These are phyloP conservation scores for Themeda triandra DNA, from an alignment of 176 grass and related monocot species.

Conservation along the genomic window DNA sequence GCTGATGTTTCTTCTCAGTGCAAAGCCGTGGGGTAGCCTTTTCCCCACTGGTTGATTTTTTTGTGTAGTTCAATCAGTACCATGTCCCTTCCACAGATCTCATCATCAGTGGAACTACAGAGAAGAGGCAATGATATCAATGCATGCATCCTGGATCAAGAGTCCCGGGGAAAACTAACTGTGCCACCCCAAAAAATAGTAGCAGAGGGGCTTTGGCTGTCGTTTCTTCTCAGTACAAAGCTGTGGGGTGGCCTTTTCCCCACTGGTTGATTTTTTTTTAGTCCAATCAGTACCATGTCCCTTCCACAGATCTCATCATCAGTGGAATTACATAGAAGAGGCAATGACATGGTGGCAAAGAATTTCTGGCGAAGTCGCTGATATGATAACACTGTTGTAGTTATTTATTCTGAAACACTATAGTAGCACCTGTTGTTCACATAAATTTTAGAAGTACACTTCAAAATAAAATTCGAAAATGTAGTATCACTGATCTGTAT, in stretches of 20 bases:
- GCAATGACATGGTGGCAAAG: not conserved
- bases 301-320: not conserved
- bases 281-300: not conserved
- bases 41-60: not conserved
- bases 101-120: not conserved
- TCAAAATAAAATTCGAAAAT: constrained; percentile 6
- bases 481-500: not conserved
- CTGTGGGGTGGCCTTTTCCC: too few species aligned
- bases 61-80: not conserved
- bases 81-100: not conserved
- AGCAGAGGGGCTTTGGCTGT: too few species aligned
- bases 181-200: too few species aligned
- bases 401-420: not conserved
- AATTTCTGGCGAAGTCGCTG: not conserved
- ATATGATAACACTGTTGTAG: too few species aligned
- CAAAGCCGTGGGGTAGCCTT: not conserved
- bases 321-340: not conserved
- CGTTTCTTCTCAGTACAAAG: too few species aligned
- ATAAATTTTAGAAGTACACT: not conserved
- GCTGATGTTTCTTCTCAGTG: not conserved
- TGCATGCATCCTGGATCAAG: not conserved
- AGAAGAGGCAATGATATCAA: not conserved
- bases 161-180: too few species aligned
- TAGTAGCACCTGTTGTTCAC: not conserved
- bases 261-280: too few species aligned